Percentiles rank a stretch among this genome's conserved stretches.
phyloP scores from a whole-genome alignment of 2,329 filamentous ascomycete genomes.

The Exophiala sp. region DNA sequence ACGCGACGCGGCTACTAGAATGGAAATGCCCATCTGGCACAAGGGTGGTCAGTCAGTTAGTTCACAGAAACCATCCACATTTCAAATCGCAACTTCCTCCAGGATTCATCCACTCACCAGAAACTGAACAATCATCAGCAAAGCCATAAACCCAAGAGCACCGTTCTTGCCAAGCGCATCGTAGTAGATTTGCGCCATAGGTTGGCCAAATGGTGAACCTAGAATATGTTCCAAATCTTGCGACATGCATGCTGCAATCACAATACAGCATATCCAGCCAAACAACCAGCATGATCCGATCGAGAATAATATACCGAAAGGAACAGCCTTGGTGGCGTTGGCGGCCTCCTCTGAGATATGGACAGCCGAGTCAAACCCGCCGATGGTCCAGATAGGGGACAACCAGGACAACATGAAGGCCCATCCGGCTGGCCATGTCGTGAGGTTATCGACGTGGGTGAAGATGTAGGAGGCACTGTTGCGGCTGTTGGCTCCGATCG shows the following conservation, averaged over 20 bases:
- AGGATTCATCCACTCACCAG: slow-evolving; percentile 45
- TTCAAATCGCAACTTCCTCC: no score
- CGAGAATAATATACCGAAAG: slow-evolving; percentile 54
- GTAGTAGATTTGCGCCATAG: slow-evolving; percentile 45
- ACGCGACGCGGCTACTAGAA: slow-evolving; percentile 53
- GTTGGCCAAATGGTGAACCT: slow-evolving; percentile 50
- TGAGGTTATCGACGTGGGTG: slow-evolving; percentile 51
- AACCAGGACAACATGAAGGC: slow-evolving; percentile 57
- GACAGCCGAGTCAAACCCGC: slow-evolving; percentile 46
- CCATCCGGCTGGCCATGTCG: slow-evolving; percentile 54
- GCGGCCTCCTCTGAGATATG: slow-evolving; percentile 58
- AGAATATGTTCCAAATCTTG: slow-evolving; percentile 48
- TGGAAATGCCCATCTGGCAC: slow-evolving; percentile 23
- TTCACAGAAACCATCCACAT: no score
- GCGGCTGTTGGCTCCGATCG: slow-evolving; percentile 42
- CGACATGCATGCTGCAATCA: slow-evolving; percentile 54
- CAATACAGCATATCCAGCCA: slow-evolving; percentile 53
- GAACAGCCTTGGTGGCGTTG: slow-evolving; percentile 55
- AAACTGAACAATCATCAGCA: slow-evolving; percentile 57
- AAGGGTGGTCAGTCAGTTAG: neutral
- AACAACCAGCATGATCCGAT: slow-evolving; percentile 52
- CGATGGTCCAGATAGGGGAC: slow-evolving; percentile 57
- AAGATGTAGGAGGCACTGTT: slow-evolving; percentile 51
- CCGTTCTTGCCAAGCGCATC: slow-evolving; percentile 37
- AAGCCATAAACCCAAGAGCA: slow-evolving; percentile 53